Base-by-base conservation (phyloP, 2,329 filamentous ascomycete genomes). In the Ophiostoma sp. region DNA sequence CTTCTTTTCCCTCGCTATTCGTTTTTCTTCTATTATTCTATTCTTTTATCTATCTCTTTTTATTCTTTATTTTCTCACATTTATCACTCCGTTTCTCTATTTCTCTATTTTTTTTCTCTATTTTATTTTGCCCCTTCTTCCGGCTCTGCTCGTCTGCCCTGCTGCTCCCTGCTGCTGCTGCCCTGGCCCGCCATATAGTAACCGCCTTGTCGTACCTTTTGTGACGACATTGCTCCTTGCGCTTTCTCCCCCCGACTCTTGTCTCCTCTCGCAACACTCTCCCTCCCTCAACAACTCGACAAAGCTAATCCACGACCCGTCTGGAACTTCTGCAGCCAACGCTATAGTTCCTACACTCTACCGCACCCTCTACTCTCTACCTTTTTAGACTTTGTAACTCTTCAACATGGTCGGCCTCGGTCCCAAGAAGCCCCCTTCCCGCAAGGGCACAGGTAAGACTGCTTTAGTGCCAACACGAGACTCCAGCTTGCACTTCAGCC, bases 351-450 rank as follows among this genome's bases (percentile, higher is more conserved):
- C 57, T 33, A 27, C 66, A 27, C 66, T 39, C 39, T 48, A 48
- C 2, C n/a, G 11, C 35, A 35, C 62, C 11, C 35, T 33, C 8
- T 33, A 17, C 57, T 10, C 27, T 35, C 20, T 35, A 17, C 27
- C 23, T 57, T 57, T 62, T 33, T 62, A 62, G 57, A 62, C 57
- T 62, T 33, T 27, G 15, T 62, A 27, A 62, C 27, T 35, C 36
- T 60, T 73, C 75, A 79, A 71, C 67, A 90, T 90, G 89, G 87
- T 89, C 75, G 85, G 86, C 76, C 76, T 89, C 72, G 86, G 87
- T 77, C 86, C 88, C 73, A 87, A 86, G 79, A 85, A 84, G 77
- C 84, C 84, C 73, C 88, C 87, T 60, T 89, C 87, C 80, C 87
- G 89, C 77, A 79, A 78, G 75, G 78, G 78, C 67, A 79, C 78